These are phyloP conservation scores for Penicillium capsulatum DNA, from an alignment of 2,329 filamentous ascomycete species.

Conservation along the genomic window DNA sequence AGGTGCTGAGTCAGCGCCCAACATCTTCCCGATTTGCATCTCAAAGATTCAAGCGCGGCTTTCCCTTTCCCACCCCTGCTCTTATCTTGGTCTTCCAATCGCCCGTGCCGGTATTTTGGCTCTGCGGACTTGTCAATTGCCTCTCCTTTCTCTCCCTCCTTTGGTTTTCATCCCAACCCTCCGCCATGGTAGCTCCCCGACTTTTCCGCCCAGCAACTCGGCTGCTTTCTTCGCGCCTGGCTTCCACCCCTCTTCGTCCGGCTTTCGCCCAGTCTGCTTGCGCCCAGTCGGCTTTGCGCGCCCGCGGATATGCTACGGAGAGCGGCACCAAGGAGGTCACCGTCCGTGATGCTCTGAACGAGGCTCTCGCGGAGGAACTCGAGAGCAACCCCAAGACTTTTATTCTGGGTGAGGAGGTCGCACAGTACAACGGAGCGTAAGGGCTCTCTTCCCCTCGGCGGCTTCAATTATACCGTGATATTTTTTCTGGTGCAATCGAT, in stretches of 20 bases:
- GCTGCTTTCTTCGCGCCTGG: slow-evolving; percentile 55
- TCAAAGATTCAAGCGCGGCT: slow-evolving; percentile 23
- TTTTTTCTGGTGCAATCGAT: no score
- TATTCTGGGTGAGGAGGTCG: slow-evolving; percentile 94
- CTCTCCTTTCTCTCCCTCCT: slow-evolving; percentile 9
- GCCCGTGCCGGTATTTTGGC: slow-evolving; percentile 11
- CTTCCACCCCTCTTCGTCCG: slow-evolving; percentile 49
- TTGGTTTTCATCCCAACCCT: slow-evolving; percentile 48
- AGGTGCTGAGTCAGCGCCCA: slow-evolving; percentile 38
- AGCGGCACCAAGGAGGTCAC: slow-evolving; percentile 83
- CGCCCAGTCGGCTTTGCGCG: slow-evolving; percentile 46
- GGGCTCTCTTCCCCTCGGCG: slow-evolving; percentile 21
- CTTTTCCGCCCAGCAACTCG: slow-evolving; percentile 62
- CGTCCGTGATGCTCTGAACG: slow-evolving; percentile 94
- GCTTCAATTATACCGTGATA: no score
- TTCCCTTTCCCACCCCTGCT: slow-evolving; percentile 11
- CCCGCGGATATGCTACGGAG: slow-evolving; percentile 54
- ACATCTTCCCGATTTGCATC: slow-evolving; percentile 31
- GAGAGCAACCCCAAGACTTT: slow-evolving; percentile 94
- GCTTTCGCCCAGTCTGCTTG: slow-evolving; percentile 50
- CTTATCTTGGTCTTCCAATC: slow-evolving; percentile 15
- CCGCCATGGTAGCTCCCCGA: slow-evolving; percentile 56
- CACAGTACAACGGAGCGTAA: slow-evolving; percentile 96
- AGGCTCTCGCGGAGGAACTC: slow-evolving; percentile 96
- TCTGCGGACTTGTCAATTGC: slow-evolving; percentile 17